Base-by-base conservation (phyloP, 2,329 filamentous ascomycete species). In the Cephalotrichum gorgonifer region DNA sequence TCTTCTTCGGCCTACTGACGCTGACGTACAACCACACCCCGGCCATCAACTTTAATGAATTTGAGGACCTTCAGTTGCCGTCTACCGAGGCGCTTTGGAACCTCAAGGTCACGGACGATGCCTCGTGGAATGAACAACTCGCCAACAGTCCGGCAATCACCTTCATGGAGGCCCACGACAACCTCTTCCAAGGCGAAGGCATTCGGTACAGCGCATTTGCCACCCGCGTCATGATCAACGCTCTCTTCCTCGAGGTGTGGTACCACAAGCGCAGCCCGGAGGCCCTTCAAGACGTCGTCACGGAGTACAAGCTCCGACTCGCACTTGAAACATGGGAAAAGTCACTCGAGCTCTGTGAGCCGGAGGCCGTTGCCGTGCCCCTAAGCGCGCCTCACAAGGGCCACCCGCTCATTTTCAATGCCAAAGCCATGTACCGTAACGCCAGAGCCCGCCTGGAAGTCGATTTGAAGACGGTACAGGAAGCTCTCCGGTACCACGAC, bases 271-370 rank as follows among this genome's bases (percentile, higher is more conserved):
- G 93, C 61, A 96, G 88, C 65, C 91, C 91, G n/a, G 90, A 97
- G 64, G 90, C 91, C 46, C 75, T 97, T 38, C 93, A 97, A 68
- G 91, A 97, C 62, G 90, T 97, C 35, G 91, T 97, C 42, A 95
- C 91, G 3, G 93, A 97, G 70, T 97, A 95, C 78, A 97, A 96
- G 74, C 84, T 98, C 53, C 83, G 93, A 50, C 80, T 96, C 48
- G 93, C 93, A 46, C 75, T 98, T 48, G 91, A 97, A 71, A 96
- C 91, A n/a, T 98, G 93, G 93, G 89, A 97, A 73, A 94, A 87
- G 69, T 96, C 91, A 38, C 79, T 97, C 22, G 88, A 94, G 50
- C 78, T 94, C 53, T 96, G 90, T 64, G 91, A 97, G 70, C 85
- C 89, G 2, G 93, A 98, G 68, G 83, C 81, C 14, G 87, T 91